Base-by-base conservation (phyloP, 1,139 yeast genomes). In the Protomyces pachydermus region DNA sequence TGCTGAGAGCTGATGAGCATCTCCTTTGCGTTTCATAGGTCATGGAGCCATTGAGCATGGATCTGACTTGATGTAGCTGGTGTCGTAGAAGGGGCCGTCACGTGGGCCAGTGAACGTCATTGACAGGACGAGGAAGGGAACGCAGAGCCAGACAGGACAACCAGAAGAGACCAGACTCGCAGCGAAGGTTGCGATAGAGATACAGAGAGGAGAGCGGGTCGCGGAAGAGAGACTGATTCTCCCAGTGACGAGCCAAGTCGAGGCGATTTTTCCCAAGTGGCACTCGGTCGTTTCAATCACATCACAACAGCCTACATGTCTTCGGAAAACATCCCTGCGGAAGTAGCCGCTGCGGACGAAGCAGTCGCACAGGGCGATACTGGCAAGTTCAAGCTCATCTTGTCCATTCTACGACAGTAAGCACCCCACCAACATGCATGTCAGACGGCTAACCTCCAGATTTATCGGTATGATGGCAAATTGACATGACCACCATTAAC, bases 401-500 rank as follows among this genome's bases (percentile, higher is more conserved):
- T 58, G 56, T 58, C 62, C 5, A 58, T 58, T 39, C 42, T 58
- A 28, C 16, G 62, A 34, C 62, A 58, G 62, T 58, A 58, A 38
- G 62, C n/a, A 12, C 3, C 10, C 20, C 3, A 3, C 16, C 34
- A 28, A 8, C 34, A 10, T 18, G 1, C 25, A 37, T 18, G 42
- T 20, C 35, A 28, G n/a, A 10, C 23, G 34, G 20, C 37, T 32
- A 23, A 16, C 20, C 32, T 3, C 23, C 16, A 57, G 61, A 57
- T 57, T 57, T 18, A 57, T 57, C 32, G 61, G 61, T 57, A 37
- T 37, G 25, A 23, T 14, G 51, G 14, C 28, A 12, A 14, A 12
- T 18, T 14, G 23, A 16, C 51, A 46, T 14, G 23, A 14, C 14
- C n/a, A 14, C n/a, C 28, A 20, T 23, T 12, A 20, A 23, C 28